These are phyloP conservation scores for Rhodomyrtus tomentosa DNA, from an alignment of 345 rosid species.

Conservation along the genomic window DNA sequence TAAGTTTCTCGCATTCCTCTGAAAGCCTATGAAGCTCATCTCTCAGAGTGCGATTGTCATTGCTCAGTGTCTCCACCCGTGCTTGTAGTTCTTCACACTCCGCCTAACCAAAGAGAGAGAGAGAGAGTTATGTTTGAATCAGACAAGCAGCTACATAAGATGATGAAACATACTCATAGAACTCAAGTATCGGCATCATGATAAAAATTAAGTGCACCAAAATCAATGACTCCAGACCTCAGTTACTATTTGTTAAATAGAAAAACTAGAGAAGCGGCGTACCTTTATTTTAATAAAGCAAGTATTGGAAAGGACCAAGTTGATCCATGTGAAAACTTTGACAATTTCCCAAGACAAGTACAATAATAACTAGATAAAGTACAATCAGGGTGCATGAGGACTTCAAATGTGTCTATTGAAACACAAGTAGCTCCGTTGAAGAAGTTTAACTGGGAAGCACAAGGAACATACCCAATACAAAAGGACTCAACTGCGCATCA, in stretches of 20 bases:
- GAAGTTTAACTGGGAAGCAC: background rate
- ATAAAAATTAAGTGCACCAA: background rate
- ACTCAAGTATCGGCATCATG: background rate
- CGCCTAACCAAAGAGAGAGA: slow-evolving; percentile 26
- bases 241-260: background rate
- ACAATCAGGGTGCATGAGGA: background rate
- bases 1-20: slow-evolving; percentile 78
- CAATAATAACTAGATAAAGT: background rate
- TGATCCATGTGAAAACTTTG: background rate
- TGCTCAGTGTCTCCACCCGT: slow-evolving; percentile 54
- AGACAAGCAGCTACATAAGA: background rate
- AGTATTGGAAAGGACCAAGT: background rate
- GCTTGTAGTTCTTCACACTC: slow-evolving; percentile 91
- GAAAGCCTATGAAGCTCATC: slow-evolving; percentile 81
- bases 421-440: background rate
- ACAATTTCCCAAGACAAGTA: background rate
- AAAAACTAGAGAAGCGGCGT: background rate
- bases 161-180: background rate
- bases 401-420: background rate
- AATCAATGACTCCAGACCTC: background rate
- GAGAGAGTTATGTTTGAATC: background rate
- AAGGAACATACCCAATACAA: background rate
- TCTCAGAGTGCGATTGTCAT: slow-evolving; percentile 53
- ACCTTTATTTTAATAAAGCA: background rate
- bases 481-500: background rate